Conservation (phyloP, 2,329 filamentous ascomycete genomes). For the Parascedosporium putredinis region DNA sequence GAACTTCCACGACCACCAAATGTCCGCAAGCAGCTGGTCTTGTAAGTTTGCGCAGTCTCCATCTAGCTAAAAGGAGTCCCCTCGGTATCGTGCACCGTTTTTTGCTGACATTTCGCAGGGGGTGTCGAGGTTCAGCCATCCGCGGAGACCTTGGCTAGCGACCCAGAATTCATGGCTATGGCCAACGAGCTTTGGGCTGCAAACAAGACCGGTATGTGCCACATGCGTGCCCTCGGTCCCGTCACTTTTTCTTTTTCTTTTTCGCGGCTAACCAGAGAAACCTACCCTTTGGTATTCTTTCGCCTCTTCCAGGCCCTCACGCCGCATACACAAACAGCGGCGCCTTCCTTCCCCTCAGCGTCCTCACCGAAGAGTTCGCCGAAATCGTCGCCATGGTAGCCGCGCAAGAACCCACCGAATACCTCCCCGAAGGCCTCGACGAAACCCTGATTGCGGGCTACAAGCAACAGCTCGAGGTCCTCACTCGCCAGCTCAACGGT, state of each 20-base stretch:
- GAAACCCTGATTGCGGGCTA: constrained; percentile 14
- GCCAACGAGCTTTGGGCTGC: constrained; percentile 15
- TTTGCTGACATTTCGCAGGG: neutral
- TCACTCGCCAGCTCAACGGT: constrained; percentile 11
- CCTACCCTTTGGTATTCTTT: too few species aligned
- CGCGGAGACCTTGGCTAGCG: constrained; percentile 14
- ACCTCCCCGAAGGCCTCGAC: constrained; percentile 12
- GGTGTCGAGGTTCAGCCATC: constrained; percentile 11
- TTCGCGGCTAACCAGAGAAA: neutral
- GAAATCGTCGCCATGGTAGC: constrained; percentile 13
- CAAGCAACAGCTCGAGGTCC: constrained; percentile 12
- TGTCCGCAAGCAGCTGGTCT: constrained; percentile 14
- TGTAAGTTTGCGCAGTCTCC: constrained; percentile 11
- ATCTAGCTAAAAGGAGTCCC: too few species aligned
- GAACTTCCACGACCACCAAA: constrained; percentile 42
- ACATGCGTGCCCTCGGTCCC: too few species aligned
- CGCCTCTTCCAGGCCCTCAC: constrained; percentile 11
- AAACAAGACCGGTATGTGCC: constrained; percentile 5
- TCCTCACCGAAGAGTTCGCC: constrained; percentile 13
- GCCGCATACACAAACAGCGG: constrained; percentile 12
- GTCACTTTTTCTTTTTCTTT: neutral
- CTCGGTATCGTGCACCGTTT: neutral
- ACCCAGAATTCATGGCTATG: constrained; percentile 12
- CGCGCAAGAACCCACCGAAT: constrained; percentile 16
- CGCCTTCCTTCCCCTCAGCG: constrained; percentile 14